These are phyloP conservation scores for Tulasnella sp. DNA, from an alignment of 768 basidiomycete genomes.

Conservation along the genomic window DNA sequence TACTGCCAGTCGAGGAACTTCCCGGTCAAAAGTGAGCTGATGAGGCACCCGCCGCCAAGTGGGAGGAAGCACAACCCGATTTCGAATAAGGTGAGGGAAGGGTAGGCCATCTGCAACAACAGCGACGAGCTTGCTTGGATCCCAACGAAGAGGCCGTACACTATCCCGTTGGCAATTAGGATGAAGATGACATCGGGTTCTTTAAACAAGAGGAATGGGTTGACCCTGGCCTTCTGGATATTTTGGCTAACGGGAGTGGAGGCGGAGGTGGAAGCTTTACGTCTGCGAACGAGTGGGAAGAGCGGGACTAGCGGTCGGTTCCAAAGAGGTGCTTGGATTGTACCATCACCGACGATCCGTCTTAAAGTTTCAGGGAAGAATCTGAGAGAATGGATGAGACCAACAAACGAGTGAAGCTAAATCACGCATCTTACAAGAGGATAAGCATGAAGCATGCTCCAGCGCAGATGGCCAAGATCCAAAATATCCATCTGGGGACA, in stretches of 20 bases:
- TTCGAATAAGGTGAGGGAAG: conserved; percentile 23
- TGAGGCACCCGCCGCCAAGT: conserved; percentile 25
- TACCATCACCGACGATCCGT: conserved; percentile 36
- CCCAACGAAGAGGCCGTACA: conserved; percentile 15
- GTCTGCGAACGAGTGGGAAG: conserved; percentile 16
- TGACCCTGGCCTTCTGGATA: conserved; percentile 26
- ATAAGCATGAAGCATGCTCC: conserved; percentile 37
- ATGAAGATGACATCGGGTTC: conserved; percentile 18
- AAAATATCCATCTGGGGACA: conserved; percentile 42
- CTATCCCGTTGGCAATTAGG: conserved; percentile 3
- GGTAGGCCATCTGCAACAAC: conserved; percentile 25
- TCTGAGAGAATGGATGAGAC: not conserved
- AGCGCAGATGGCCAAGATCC: conserved; percentile 45
- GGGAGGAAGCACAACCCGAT: conserved; percentile 31
- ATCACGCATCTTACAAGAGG: conserved; percentile 22
- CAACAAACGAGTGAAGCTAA: not conserved
- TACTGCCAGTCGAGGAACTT: conserved; percentile 25
- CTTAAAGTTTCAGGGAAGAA: conserved; percentile 38
- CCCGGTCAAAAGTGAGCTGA: conserved; percentile 23
- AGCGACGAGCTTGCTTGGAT: conserved; percentile 20
- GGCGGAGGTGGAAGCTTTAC: conserved; percentile 16
- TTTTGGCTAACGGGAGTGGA: conserved; percentile 30
- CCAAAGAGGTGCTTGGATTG: conserved; percentile 23
- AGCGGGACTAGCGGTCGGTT: conserved; percentile 27
- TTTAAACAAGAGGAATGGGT: conserved; percentile 16